Percentiles rank a stretch among this genome's conserved stretches.
Conservation (phyloP, 2,329 filamentous ascomycete species). For the Trichoderma semiorbis region DNA sequence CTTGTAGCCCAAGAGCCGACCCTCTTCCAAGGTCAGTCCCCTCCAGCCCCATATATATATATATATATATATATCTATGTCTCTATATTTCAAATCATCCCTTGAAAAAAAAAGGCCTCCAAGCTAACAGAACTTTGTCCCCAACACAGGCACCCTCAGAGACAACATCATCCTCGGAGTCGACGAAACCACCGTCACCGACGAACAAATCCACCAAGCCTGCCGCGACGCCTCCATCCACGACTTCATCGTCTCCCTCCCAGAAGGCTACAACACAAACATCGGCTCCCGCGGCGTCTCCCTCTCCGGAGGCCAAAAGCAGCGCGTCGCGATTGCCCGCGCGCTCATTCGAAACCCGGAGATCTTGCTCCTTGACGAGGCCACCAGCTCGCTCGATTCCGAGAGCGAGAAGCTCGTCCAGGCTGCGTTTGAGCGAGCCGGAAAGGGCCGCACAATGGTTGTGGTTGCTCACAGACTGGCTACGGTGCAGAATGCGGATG, state of each 20-base stretch:
- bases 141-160: constrained; percentile 50
- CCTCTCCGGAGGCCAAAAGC: constrained; percentile 69
- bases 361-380: constrained; percentile 68
- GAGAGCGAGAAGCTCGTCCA: constrained; percentile 62
- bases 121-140: background rate
- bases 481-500: constrained; percentile 73
- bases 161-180: constrained; percentile 70
- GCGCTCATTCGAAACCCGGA: constrained; percentile 64
- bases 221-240: constrained; percentile 64
- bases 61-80: too few relatives aligned
- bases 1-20: constrained; percentile 74
- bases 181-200: constrained; percentile 47
- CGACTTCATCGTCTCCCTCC: constrained; percentile 66
- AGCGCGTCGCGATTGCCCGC: constrained; percentile 66
- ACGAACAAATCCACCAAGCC: constrained; percentile 49
- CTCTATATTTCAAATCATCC: too few relatives aligned
- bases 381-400: constrained; percentile 66
- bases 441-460: constrained; percentile 61
- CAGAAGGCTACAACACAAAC: constrained; percentile 64
- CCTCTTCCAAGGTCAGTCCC: constrained; percentile 57
- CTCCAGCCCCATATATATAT: too few relatives aligned
- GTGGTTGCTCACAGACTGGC: constrained; percentile 75
- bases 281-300: constrained; percentile 65
- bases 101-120: background rate
- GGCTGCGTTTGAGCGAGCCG: constrained; percentile 62